These are phyloP conservation scores for Suillus subluteus DNA, from an alignment of 768 basidiomycete genomes.

Conservation along the genomic window DNA sequence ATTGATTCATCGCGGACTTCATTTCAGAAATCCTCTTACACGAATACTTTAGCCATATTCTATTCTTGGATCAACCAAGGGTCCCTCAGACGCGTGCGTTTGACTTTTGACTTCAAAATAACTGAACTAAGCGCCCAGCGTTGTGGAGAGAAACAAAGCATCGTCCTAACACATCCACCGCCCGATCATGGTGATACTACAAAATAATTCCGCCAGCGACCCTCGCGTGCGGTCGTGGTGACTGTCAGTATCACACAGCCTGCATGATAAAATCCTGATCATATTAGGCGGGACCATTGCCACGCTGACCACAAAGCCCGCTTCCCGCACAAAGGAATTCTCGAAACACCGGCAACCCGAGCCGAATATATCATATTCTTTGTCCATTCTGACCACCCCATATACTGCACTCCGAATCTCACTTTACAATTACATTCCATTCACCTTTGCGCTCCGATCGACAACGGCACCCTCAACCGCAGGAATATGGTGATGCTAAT, in stretches of 20 bases:
- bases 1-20: conserved; percentile 3
- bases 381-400: not conserved
- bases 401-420: not conserved
- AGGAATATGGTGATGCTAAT: not conserved
- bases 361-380: not conserved
- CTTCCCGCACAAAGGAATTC: not conserved
- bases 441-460: conserved; percentile 1
- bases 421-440: not conserved
- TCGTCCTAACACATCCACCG: not conserved
- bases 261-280: not conserved
- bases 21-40: conserved; percentile 1
- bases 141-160: not conserved
- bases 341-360: conserved; percentile 1
- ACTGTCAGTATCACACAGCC: not conserved
- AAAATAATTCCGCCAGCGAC: not conserved
- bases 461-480: conserved; percentile 7
- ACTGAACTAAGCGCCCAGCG: not conserved
- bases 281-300: conserved; percentile 1
- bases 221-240: not conserved
- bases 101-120: not conserved
- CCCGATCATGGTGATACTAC: not conserved
- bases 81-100: not conserved
- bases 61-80: not conserved
- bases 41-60: not conserved
- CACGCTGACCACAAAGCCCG: not conserved